phyloP scores from a whole-genome alignment of 257 asterid species.

The Solanum verrucosum region DNA sequence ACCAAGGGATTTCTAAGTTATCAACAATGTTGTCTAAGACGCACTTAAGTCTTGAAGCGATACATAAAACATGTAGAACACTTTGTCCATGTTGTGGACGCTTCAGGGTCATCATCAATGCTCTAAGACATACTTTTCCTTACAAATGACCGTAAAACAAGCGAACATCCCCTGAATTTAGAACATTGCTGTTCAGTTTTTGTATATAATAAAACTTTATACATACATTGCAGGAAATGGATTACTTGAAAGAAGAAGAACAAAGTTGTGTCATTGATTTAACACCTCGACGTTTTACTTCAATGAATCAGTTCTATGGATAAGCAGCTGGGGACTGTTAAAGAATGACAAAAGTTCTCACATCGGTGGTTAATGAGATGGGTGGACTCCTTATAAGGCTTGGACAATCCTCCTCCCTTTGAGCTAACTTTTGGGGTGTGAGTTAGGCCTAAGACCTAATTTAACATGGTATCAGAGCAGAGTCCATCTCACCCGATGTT shows the following conservation, averaged over 20 bases:
- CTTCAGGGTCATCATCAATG: neutral
- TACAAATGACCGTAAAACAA: neutral
- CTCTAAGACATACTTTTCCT: neutral
- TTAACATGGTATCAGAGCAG: no score
- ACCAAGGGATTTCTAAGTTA: no score
- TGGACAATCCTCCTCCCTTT: no score
- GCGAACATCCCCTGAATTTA: neutral
- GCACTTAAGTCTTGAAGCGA: neutral
- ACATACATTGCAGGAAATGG: slow-evolving; percentile 11
- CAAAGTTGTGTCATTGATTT: neutral
- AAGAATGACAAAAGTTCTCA: no score
- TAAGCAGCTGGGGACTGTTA: slow-evolving; percentile 59
- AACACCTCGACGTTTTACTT: neutral
- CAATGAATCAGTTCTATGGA: slow-evolving; percentile 12
- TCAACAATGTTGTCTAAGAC: neutral
- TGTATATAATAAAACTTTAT: neutral
- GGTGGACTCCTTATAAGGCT: no score
- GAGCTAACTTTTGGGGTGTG: no score
- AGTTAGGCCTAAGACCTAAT: no score
- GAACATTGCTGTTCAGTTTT: neutral
- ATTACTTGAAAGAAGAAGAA: neutral
- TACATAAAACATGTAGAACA: neutral
- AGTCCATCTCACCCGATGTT: no score
- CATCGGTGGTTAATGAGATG: no score
- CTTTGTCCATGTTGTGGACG: neutral